These are phyloP conservation scores for Zalerion maritima DNA, from an alignment of 495 filamentous ascomycete species.

Conservation along the genomic window DNA sequence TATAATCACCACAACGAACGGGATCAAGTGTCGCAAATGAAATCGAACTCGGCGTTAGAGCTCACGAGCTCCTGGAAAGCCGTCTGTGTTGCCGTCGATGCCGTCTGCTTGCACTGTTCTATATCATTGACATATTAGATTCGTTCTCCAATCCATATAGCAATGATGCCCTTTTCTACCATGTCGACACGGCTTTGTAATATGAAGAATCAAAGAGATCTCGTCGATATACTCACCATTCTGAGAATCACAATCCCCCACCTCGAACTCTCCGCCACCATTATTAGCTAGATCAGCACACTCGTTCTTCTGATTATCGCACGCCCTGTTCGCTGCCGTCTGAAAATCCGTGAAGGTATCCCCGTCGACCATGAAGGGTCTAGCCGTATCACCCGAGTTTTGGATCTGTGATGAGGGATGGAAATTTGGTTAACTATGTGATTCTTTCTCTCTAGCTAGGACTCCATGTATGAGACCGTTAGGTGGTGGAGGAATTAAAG, in stretches of 20 bases:
- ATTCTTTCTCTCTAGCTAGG: too few species aligned
- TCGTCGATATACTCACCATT: slow-evolving; percentile 22
- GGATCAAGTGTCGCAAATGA: slow-evolving; percentile 20
- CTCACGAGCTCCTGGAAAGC: slow-evolving; percentile 15
- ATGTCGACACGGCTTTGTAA: too few species aligned
- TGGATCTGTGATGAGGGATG: slow-evolving; percentile 16
- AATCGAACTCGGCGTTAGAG: slow-evolving; percentile 21
- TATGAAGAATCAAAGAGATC: too few species aligned
- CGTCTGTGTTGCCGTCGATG: slow-evolving; percentile 9
- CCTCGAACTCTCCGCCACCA: slow-evolving; percentile 11
- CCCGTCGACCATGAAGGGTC: slow-evolving; percentile 31
- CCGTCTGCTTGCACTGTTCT: slow-evolving; percentile 18
- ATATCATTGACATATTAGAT: too few species aligned
- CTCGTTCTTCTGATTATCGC: slow-evolving; percentile 26
- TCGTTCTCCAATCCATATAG: too few species aligned
- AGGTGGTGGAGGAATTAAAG: too few species aligned
- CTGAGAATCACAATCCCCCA: slow-evolving; percentile 23
- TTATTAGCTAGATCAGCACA: slow-evolving; percentile 22
- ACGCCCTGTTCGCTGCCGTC: slow-evolving; percentile 22
- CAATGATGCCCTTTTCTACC: too few species aligned
- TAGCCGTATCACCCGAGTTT: slow-evolving; percentile 18
- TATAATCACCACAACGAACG: too few species aligned
- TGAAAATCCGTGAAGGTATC: slow-evolving; percentile 28
- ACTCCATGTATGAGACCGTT: too few species aligned
- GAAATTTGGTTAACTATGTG: too few species aligned